A percentile compares a stretch with the other conserved stretches of the same genome.
phyloP scores from a whole-genome alignment of 768 basidiomycete species.

The Boletus tomentosulus region DNA sequence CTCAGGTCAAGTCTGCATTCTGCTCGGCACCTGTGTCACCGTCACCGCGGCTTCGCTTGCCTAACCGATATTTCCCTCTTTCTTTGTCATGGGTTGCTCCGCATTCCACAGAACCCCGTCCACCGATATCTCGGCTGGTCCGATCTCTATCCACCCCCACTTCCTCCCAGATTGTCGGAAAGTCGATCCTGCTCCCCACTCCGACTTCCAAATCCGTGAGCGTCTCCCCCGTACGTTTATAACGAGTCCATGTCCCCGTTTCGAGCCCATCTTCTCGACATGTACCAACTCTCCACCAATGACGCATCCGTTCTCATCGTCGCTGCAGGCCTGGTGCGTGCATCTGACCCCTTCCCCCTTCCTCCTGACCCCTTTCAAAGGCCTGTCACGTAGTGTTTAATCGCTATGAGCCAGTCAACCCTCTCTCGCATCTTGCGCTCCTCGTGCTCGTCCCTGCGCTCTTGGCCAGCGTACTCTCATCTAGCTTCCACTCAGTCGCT shows the following conservation, averaged over 20 bases:
- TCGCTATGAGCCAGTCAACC: slow-evolving; percentile 29
- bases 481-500: slow-evolving; percentile 10
- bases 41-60: slow-evolving; percentile 37
- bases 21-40: slow-evolving; percentile 34
- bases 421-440: slow-evolving; percentile 24
- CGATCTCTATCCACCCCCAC: slow-evolving; percentile 18
- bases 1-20: slow-evolving; percentile 23
- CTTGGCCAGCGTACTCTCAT: slow-evolving; percentile 15
- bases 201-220: slow-evolving; percentile 31
- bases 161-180: slow-evolving; percentile 32
- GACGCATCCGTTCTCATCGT: slow-evolving; percentile 20
- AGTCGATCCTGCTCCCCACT: slow-evolving; percentile 31
- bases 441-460: slow-evolving; percentile 19
- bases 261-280: slow-evolving; percentile 18
- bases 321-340: slow-evolving; percentile 24
- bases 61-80: slow-evolving; percentile 33
- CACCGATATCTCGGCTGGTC: slow-evolving; percentile 13
- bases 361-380: slow-evolving; percentile 16
- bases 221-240: slow-evolving; percentile 25
- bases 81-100: slow-evolving; percentile 29
- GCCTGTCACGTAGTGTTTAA: slow-evolving; percentile 30
- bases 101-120: slow-evolving; percentile 24
- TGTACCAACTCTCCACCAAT: slow-evolving; percentile 14
- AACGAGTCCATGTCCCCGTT: slow-evolving; percentile 13
- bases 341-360: neutral